These are phyloP conservation scores for Sparassis latifolia DNA, from an alignment of 1,284 basidiomycete genomes.

Conservation along the genomic window DNA sequence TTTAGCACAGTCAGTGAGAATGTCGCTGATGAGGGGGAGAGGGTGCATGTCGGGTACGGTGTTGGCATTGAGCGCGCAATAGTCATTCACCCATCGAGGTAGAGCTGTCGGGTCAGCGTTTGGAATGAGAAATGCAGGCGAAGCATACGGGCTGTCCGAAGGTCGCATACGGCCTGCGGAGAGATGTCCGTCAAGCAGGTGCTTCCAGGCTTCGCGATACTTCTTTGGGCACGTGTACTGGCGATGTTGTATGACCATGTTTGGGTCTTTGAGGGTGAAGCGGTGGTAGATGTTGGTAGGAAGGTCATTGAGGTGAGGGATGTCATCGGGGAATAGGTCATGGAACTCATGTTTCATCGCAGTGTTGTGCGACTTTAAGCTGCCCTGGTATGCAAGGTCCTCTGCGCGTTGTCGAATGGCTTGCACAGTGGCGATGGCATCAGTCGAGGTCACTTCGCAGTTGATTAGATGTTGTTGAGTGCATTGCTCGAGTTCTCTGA, in stretches of 20 bases:
- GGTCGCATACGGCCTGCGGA: too few relatives aligned
- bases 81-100: too few relatives aligned
- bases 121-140: too few relatives aligned
- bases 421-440: neutral
- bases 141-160: too few relatives aligned
- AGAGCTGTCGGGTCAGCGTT: too few relatives aligned
- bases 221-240: too few relatives aligned
- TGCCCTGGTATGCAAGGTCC: neutral
- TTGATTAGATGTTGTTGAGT: neutral
- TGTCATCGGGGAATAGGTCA: neutral
- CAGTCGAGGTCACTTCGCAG: neutral
- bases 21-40: too few relatives aligned
- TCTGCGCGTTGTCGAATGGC: neutral
- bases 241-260: neutral
- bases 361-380: neutral
- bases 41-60: too few relatives aligned
- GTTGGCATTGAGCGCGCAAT: too few relatives aligned
- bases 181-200: too few relatives aligned
- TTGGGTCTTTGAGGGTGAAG: neutral
- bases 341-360: neutral
- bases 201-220: too few relatives aligned
- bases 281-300: neutral
- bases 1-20: too few relatives aligned
- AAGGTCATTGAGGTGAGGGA: neutral
- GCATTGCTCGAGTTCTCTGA: neutral